Base-by-base conservation (phyloP, 1,139 yeast genomes). In the Kazachstania sp. region DNA sequence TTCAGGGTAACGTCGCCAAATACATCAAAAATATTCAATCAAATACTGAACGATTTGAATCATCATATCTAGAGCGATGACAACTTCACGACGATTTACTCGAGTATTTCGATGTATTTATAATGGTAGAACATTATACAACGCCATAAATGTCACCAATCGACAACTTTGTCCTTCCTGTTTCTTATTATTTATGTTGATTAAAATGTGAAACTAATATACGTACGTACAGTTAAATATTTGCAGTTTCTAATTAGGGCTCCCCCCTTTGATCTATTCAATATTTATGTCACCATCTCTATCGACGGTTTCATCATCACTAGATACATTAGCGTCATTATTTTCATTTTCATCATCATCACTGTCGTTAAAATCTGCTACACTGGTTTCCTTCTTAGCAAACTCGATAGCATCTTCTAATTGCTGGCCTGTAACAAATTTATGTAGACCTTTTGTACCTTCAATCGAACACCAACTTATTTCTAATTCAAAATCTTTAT, bases 401-500 rank as follows among this genome's bases (percentile, higher is more conserved):
- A 74, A 79, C 59, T 78, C 78, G 60, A 81, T 78, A 19, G 97
- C 97, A 64, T 86, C 95, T 47, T 79, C 79, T 48, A 88, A 73
- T 55, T 90, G 67, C 26, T 79, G 90, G 40, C 77, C 80, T 29
- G 95, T 95, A 38, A 92, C 85, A 56, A 78, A 77, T 62, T 81
- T 78, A 64, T 92, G 97, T 53, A 71, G 67, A n/a, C 97, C 94
- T 8, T 75, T 75, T 9, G 97, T 90, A 60, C 83, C 94, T 38
- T 78, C 75, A 39, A 66, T 64, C 40, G 94, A 81, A 48, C 79
- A 78, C 97, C 98, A 92, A 54, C 95, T 79, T 61, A 94, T 76
- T 64, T 94, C 99, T 56, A 94, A 75, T 69, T 94, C 98, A 65
- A 88, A 92, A 53, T 90, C 97, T 69, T 92, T 92, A 66, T 92